Base-by-base conservation (phyloP, 2,329 filamentous ascomycete species). In the Teratosphaeria epicoccoides region DNA sequence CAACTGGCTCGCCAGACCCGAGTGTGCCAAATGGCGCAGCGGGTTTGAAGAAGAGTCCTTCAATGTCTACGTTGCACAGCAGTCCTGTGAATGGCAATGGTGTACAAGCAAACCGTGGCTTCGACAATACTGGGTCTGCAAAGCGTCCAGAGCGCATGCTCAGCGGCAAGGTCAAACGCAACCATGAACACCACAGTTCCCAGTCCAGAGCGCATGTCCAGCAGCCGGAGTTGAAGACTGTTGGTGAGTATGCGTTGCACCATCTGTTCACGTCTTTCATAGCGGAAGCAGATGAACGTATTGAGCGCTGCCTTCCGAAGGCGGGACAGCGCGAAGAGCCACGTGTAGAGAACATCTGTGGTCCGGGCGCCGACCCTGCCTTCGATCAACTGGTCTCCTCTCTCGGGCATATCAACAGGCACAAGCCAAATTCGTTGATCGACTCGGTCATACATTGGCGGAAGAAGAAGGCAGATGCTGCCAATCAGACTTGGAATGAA, bases 391-490 rank as follows among this genome's bases (percentile, higher is more conserved):
- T 95, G 62, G 94, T 98, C 57, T 83, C 84, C 24, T 93, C 94
- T 14, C 77, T 98, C 37, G 93, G 93, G 3, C 91, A 97, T 66
- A 95, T 98, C 63, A 88, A 91, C 49, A 87, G 88, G 53, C 86
- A 90, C 59, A 95, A 94, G 65, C 94, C 94, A 4, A 97, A 95
- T 66, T 87, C 89, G 4, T 72, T 98, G 49, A 96, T 98, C 63
- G 93, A 98, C 69, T 90, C 88, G 20, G 89, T 98, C 68, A 98
- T 98, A 88, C 79, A 95, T 26, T 98, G 93, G 93, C 83, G 93
- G 51, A 97, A 96, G 70, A 87, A 82, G 58, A 97, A 97, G 73
- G 95, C 89, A 58, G 91, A 97, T 69, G 83, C 85, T 22, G 89
- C 90, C 24, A 68, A 69, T 44, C 63, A 55, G 23, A 61, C 67